phyloP scores from a whole-genome alignment of 2,329 filamentous ascomycete species.

The Trichoderma aggressivum region DNA sequence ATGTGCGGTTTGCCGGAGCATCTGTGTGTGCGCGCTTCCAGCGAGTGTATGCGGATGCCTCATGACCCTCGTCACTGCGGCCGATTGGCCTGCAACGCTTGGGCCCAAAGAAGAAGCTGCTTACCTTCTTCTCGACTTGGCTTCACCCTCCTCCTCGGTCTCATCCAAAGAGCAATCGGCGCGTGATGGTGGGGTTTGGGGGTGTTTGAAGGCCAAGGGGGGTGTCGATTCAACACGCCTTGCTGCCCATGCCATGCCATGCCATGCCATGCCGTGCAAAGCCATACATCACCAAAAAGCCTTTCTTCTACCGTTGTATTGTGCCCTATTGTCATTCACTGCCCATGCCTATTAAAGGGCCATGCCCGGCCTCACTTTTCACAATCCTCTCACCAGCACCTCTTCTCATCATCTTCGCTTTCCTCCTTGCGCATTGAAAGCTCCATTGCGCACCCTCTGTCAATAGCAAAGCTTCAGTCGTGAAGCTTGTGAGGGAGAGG shows the following conservation, averaged over 20 bases:
- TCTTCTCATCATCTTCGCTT: constrained; percentile 3
- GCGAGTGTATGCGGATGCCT: constrained; percentile 12
- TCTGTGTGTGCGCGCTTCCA: constrained; percentile 10
- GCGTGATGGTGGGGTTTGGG: constrained; percentile 20
- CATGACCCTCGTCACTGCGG: constrained; percentile 17
- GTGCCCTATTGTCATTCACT: constrained; percentile 15
- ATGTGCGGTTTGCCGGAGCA: constrained; percentile 5
- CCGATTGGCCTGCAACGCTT: constrained; percentile 14
- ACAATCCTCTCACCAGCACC: constrained; percentile 8
- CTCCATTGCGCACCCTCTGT: background rate
- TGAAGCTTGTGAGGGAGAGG: constrained; percentile 8
- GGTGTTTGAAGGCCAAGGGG: background rate
- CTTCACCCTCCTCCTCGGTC: constrained; percentile 18
- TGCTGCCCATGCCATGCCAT: background rate
- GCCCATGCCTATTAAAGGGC: constrained; percentile 18
- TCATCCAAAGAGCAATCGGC: constrained; percentile 19
- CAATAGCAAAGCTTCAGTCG: constrained; percentile 7
- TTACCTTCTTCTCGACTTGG: constrained; percentile 8
- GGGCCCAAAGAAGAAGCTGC: constrained; percentile 20
- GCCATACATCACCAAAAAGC: background rate
- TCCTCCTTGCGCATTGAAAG: constrained; percentile 1
- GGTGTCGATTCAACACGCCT: constrained; percentile 12
- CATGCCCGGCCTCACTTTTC: constrained; percentile 9
- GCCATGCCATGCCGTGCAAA: background rate
- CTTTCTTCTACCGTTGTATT: background rate